These are phyloP conservation scores for Hordeum marinum DNA, from an alignment of 176 grass and related monocot genomes.

Conservation along the genomic window DNA sequence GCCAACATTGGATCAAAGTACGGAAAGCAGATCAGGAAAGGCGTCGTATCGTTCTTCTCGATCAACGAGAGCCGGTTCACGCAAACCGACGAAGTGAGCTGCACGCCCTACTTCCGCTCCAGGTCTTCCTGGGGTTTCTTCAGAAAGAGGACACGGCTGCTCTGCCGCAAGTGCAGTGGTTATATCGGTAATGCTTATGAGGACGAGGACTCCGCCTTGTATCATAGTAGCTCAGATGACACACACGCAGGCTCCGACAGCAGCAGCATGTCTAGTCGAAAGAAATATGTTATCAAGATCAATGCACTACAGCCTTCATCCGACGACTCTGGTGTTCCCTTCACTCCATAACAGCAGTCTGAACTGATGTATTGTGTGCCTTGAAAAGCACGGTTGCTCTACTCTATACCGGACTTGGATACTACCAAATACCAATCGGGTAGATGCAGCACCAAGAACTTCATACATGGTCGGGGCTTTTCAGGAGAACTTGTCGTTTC, in stretches of 20 bases:
- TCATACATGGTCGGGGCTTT: neutral
- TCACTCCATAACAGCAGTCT: neutral
- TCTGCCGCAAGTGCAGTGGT: conserved; percentile 55
- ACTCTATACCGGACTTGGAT: neutral
- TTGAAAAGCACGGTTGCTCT: neutral
- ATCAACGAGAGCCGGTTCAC: conserved; percentile 61
- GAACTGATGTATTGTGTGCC: neutral
- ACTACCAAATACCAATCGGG: neutral
- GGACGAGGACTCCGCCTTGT: conserved; percentile 25
- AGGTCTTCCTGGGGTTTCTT: conserved; percentile 54
- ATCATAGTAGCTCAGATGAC: conserved; percentile 18
- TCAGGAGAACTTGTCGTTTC: neutral
- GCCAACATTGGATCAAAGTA: conserved; percentile 60
- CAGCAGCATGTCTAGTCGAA: conserved; percentile 3
- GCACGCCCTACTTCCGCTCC: conserved; percentile 52
- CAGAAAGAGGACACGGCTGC: conserved; percentile 37
- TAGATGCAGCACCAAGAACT: neutral
- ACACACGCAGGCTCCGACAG: conserved; percentile 1
- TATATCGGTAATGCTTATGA: conserved; percentile 50
- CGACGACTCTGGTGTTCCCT: conserved; percentile 19
- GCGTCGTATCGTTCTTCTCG: conserved; percentile 44
- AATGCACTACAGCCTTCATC: conserved; percentile 50
- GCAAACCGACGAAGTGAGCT: conserved; percentile 51
- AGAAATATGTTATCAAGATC: conserved; percentile 71
- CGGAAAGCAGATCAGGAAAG: conserved; percentile 70